Conservation (phyloP, 495 filamentous ascomycete species). For the Sabuloglossum arenarium region DNA sequence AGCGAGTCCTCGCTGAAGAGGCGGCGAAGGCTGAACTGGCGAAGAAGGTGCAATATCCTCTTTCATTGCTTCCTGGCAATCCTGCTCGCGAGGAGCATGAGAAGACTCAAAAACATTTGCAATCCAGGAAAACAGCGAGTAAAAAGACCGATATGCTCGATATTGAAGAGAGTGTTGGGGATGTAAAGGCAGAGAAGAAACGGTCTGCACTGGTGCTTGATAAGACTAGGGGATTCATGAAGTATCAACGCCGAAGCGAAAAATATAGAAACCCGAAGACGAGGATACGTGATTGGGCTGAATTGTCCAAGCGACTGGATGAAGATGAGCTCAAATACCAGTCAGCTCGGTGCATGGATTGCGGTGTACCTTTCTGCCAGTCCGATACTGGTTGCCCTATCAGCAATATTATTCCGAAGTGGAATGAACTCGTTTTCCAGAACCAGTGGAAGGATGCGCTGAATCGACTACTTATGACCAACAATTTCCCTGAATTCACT, state of each 20-base stretch:
- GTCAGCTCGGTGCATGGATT: slow-evolving; percentile 98
- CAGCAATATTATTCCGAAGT: slow-evolving; percentile 99
- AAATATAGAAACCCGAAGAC: slow-evolving; percentile 84
- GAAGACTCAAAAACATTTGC: slow-evolving; percentile 37
- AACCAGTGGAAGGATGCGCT: slow-evolving; percentile 92
- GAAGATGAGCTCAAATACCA: slow-evolving; percentile 99
- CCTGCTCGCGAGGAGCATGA: slow-evolving; percentile 25
- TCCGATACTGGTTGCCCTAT: slow-evolving; percentile 95
- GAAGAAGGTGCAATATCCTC: slow-evolving; percentile 62
- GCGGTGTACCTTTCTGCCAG: slow-evolving; percentile 97
- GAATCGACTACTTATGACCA: slow-evolving; percentile 91
- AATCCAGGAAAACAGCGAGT: slow-evolving; percentile 29
- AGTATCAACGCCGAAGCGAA: slow-evolving; percentile 83
- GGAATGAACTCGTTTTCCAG: slow-evolving; percentile 88
- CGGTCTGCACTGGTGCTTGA: slow-evolving; percentile 82
- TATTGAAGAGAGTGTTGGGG: slow-evolving; percentile 83
- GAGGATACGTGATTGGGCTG: slow-evolving; percentile 83
- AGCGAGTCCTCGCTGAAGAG: slow-evolving; percentile 75
- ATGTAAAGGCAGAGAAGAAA: slow-evolving; percentile 80
- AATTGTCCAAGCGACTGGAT: slow-evolving; percentile 70
- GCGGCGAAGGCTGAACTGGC: slow-evolving; percentile 66
- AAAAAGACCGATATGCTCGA: slow-evolving; percentile 76
- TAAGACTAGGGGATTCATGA: slow-evolving; percentile 98
- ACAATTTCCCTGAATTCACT: slow-evolving; percentile 99
- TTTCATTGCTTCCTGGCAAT: slow-evolving; percentile 54